A percentile compares a stretch with the other conserved stretches of the same genome.
These are phyloP conservation scores for Dichotomocladium elegans DNA, from an alignment of 371 early-diverging fungal genomes.

Conservation along the genomic window DNA sequence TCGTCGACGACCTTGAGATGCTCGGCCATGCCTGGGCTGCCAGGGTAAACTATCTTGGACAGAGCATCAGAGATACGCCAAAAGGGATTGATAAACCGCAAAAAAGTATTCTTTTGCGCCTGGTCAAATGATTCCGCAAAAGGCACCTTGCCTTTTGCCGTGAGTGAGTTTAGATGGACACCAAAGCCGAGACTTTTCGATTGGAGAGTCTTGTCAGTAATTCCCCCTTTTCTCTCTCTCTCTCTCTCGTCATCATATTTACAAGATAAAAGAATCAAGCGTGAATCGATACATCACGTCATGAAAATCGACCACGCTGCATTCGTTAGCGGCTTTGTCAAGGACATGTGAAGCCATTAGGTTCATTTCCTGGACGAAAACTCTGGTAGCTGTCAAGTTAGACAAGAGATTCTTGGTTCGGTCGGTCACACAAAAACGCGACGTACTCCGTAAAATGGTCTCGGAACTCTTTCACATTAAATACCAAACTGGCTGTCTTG, in stretches of 20 bases:
- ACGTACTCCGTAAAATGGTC: conserved; percentile 43
- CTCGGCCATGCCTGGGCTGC: conserved; percentile 24
- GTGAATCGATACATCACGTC: conserved; percentile 46
- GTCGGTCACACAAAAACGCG: not conserved
- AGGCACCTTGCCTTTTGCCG: conserved; percentile 23
- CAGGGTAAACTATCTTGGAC: conserved; percentile 7
- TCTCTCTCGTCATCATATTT: conserved; percentile 1
- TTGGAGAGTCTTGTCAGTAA: too few species aligned
- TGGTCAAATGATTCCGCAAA: conserved; percentile 61
- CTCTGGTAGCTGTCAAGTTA: conserved; percentile 12
- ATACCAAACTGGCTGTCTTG: conserved; percentile 48
- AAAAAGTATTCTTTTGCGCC: conserved; percentile 33
- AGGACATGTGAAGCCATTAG: conserved; percentile 23
- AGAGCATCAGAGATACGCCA: conserved; percentile 24
- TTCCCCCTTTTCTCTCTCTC: too few species aligned
- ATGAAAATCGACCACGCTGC: conserved; percentile 32
- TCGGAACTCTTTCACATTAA: conserved; percentile 53
- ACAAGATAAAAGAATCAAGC: conserved; percentile 50
- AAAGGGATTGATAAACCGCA: conserved; percentile 43
- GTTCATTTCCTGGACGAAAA: conserved; percentile 44
- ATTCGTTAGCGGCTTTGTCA: conserved; percentile 26
- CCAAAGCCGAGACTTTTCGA: conserved; percentile 44
- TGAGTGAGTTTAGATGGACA: conserved; percentile 30
- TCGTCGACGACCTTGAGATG: conserved; percentile 39
- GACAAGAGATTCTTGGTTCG: conserved; percentile 1